phyloP scores from a whole-genome alignment of 768 basidiomycete species.

The Mycena rosella region DNA sequence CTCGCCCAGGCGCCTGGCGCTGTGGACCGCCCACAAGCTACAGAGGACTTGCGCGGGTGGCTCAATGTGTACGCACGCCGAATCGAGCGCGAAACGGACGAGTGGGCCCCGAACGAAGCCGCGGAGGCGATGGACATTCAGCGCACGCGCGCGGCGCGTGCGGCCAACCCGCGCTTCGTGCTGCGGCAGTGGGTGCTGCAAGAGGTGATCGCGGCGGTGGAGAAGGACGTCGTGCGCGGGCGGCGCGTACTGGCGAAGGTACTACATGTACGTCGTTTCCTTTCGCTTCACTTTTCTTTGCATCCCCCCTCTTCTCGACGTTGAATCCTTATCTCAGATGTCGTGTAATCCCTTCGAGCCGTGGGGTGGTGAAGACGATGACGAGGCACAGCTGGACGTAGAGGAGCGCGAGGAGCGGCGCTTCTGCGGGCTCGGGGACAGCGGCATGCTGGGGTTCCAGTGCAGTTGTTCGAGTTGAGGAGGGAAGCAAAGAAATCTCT shows the following conservation, averaged over 20 bases:
- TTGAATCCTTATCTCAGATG: conserved; percentile 67
- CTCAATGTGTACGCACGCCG: conserved; percentile 71
- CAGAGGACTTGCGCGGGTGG: conserved; percentile 72
- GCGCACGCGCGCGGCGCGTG: conserved; percentile 63
- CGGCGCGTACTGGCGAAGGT: conserved; percentile 83
- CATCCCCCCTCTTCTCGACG: too few relatives aligned
- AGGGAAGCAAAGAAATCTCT: background rate
- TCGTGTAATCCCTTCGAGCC: conserved; percentile 85
- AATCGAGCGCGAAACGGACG: conserved; percentile 63
- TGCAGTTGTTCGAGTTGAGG: conserved; percentile 91
- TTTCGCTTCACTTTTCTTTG: conserved; percentile 15
- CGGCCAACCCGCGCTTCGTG: conserved; percentile 90
- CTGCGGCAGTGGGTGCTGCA: conserved; percentile 96
- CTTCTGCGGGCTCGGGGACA: conserved; percentile 83
- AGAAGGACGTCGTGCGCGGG: conserved; percentile 72
- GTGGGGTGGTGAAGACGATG: conserved; percentile 84
- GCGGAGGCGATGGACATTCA: conserved; percentile 56
- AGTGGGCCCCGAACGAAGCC: conserved; percentile 55
- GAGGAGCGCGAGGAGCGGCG: conserved; percentile 79
- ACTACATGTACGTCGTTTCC: conserved; percentile 70
- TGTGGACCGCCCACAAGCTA: conserved; percentile 59
- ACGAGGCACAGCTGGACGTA: conserved; percentile 58
- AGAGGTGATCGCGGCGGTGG: conserved; percentile 86
- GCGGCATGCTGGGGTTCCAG: conserved; percentile 87
- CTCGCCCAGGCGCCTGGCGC: conserved; percentile 63